Evolutionary conservation across 2,329 filamentous ascomycete genomes (phyloP).

Genomic region (Arthrobotrys sphaeroides): DNA sequence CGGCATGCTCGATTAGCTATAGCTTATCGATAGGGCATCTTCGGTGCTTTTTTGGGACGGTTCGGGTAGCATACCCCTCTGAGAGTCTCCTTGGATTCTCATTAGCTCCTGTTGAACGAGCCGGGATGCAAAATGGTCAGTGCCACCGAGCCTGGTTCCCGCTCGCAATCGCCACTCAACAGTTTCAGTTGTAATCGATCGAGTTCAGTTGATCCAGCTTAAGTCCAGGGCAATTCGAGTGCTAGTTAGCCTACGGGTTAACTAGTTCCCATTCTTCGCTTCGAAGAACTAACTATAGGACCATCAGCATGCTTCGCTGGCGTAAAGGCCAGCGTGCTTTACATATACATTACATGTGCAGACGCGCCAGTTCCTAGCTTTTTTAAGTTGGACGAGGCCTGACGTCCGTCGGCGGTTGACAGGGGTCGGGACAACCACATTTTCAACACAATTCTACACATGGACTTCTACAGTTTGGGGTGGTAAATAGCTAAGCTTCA

Average conservation of each 20-base stretch:
- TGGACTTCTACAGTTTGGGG: too few species aligned
- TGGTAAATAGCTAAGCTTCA: not conserved
- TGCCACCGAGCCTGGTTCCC: slow-evolving; percentile 2
- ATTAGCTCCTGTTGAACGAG: not conserved
- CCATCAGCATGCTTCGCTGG: slow-evolving; percentile 4
- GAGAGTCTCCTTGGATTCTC: not conserved
- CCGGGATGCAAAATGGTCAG: slow-evolving; percentile 4
- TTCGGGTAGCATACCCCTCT: slow-evolving; percentile 10
- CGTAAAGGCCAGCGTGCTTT: slow-evolving; percentile 19
- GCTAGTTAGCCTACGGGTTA: not conserved
- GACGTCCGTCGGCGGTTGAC: slow-evolving; percentile 7
- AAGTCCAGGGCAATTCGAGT: not conserved
- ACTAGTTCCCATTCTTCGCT: not conserved
- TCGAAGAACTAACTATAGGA: slow-evolving; percentile 8
- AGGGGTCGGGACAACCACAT: not conserved
- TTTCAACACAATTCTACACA: slow-evolving; percentile 11
- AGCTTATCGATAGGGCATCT: slow-evolving; percentile 43
- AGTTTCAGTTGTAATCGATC: not conserved
- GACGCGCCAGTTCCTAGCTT: slow-evolving; percentile 7
- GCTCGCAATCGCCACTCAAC: slow-evolving; percentile 12
- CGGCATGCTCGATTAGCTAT: slow-evolving; percentile 13
- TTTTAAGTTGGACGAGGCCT: not conserved
- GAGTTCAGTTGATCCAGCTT: not conserved
- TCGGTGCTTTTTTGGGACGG: not conserved
- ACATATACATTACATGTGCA: slow-evolving; percentile 21